Evolutionary conservation across 345 rosid species (phyloP), one percentile per base, ranked within the genome.

Genomic region (Boechera retrofracta): DNA sequence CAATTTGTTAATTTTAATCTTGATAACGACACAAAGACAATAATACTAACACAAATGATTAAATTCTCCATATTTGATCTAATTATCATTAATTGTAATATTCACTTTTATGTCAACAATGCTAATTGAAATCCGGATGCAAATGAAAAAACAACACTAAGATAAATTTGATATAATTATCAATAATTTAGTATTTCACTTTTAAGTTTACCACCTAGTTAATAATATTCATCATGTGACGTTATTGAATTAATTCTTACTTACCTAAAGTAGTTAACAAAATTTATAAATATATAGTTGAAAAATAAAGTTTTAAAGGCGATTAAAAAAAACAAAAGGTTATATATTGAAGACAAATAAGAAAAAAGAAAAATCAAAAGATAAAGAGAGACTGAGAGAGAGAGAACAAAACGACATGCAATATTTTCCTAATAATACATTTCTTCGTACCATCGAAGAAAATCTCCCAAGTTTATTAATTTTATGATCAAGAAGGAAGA

Each of bases 371-470:
- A 32, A 39, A 32, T 49, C 15, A 4, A 54, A 31, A 56, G n/a
- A 56, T 0, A 5, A 54, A 4, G 36, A 26, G 24, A 21, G 24
- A 21, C 24, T 21, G 24, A 21, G 24, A 1, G 24, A 53, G 35
- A 68, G 52, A 64, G 31, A 62, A 61, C 8, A 41, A 54, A 70
- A 41, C 7, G 24, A 21, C 12, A 12, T 44, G 42, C 42, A 41
- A 44, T 13, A 12, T 4, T 44, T 5, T 13, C 49, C 49, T 4
- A 1, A 39, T 8, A 0, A 13, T 4, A 44, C 49, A 5, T 44
- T 12, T 44, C 53, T 38, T 62, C 53, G 58, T 65, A 65, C 57
- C 26, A 31, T 55, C 39, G 49, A 45, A 57, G 33, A 31, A 21
- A 21, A 21, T 21, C 24, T 21, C 24, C 24, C 24, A 21, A 21